phyloP scores from a whole-genome alignment of 768 basidiomycete species.

The Hypsizygus marmoreus region DNA sequence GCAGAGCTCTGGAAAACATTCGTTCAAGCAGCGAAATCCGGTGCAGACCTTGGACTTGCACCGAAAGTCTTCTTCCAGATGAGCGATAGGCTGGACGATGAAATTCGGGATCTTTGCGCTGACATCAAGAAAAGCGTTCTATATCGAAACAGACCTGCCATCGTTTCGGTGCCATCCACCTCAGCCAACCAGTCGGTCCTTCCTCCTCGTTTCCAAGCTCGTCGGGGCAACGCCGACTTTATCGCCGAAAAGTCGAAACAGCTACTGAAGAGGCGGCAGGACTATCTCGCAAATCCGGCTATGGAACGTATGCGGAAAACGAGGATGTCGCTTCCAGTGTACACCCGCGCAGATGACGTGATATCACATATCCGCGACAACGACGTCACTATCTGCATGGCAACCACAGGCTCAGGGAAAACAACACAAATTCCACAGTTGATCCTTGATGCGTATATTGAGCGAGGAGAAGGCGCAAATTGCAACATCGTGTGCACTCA shows the following conservation, averaged over 20 bases:
- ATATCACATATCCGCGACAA: conserved; percentile 69
- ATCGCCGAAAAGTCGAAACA: conserved; percentile 55
- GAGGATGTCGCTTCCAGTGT: conserved; percentile 75
- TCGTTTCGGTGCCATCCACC: conserved; percentile 11
- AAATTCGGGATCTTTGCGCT: conserved; percentile 67
- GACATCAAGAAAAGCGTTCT: conserved; percentile 66
- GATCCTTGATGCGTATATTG: conserved; percentile 82
- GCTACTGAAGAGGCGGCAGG: conserved; percentile 53
- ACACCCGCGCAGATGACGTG: conserved; percentile 64
- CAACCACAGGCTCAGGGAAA: conserved; percentile 90
- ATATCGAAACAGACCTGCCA: conserved; percentile 63
- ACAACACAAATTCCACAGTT: conserved; percentile 95
- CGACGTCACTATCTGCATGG: conserved; percentile 89
- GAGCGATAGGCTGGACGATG: conserved; percentile 62
- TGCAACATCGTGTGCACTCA: conserved; percentile 95
- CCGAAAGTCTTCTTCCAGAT: conserved; percentile 70
- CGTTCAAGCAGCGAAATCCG: conserved; percentile 57
- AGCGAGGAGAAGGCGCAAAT: conserved; percentile 72
- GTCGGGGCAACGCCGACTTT: conserved; percentile 28
- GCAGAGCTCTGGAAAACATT: conserved; percentile 77
- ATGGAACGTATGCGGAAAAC: conserved; percentile 68
- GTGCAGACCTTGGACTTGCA: conserved; percentile 70
- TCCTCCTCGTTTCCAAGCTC: conserved; percentile 14
- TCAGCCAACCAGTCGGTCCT: not conserved
- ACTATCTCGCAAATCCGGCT: conserved; percentile 61